Conservation (phyloP, 2,329 filamentous ascomycete genomes). For the Scedosporium aurantiacum region DNA sequence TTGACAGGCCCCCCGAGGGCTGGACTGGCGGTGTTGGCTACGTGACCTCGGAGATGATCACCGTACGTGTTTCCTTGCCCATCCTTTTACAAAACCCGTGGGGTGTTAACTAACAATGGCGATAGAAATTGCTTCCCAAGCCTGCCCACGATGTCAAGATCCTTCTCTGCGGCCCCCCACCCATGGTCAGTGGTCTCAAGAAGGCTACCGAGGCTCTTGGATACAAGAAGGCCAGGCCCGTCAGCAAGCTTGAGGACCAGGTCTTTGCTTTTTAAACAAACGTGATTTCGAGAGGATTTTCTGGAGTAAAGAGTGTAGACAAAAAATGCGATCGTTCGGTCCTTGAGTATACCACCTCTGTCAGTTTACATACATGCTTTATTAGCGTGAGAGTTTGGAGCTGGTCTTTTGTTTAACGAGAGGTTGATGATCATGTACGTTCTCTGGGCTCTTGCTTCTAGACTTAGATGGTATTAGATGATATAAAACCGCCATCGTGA, state of each 20-base stretch:
- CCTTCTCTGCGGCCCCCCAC: conserved; percentile 86
- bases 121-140: conserved; percentile 66
- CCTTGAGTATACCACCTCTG: neutral
- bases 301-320: conserved; percentile 1
- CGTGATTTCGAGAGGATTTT: neutral
- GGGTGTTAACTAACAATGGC: conserved; percentile 12
- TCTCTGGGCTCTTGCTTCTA: too few species aligned
- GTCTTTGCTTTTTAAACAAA: conserved; percentile 72
- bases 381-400: neutral
- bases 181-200: conserved; percentile 96
- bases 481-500: too few species aligned
- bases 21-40: conserved; percentile 93
- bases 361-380: neutral
- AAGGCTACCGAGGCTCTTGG: conserved; percentile 84
- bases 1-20: conserved; percentile 86
- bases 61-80: conserved; percentile 37
- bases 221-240: conserved; percentile 82
- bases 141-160: conserved; percentile 84
- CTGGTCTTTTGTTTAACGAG: neutral
- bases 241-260: conserved; percentile 97
- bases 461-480: too few species aligned
- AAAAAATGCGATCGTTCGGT: neutral
- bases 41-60: conserved; percentile 92
- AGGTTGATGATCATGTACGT: neutral
- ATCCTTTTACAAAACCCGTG: neutral